These are phyloP conservation scores for Trichosporon coremiiforme DNA, from an alignment of 1,284 basidiomycete genomes.

Conservation along the genomic window DNA sequence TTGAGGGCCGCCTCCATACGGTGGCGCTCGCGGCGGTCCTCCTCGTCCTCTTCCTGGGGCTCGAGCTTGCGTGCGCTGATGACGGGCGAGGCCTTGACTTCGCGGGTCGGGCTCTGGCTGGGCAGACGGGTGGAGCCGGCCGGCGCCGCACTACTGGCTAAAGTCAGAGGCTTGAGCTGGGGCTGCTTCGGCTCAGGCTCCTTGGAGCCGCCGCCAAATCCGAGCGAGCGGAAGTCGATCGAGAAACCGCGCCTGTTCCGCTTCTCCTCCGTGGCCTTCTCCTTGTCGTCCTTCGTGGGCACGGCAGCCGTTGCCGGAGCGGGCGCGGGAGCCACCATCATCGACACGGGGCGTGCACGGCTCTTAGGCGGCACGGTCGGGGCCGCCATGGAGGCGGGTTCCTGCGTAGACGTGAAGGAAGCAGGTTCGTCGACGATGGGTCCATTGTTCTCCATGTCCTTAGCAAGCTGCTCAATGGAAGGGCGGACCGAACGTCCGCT, in stretches of 20 bases:
- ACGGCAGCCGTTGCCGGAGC: not conserved
- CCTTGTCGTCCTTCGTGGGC: constrained; percentile 14
- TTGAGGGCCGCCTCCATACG: constrained; percentile 84
- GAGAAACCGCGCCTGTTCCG: constrained; percentile 52
- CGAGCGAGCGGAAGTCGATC: constrained; percentile 52
- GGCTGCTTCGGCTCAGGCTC: constrained; percentile 35
- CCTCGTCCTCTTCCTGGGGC: constrained; percentile 81
- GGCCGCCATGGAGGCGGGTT: not conserved
- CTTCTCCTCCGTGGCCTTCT: constrained; percentile 34
- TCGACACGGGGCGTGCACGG: constrained; percentile 16
- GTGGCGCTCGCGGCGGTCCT: constrained; percentile 79
- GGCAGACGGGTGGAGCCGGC: constrained; percentile 17
- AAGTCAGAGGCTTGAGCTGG: constrained; percentile 41
- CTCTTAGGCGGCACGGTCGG: constrained; percentile 11
- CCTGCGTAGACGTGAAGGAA: not conserved
- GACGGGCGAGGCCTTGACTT: constrained; percentile 53
- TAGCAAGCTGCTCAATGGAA: constrained; percentile 23
- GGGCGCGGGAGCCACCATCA: not conserved
- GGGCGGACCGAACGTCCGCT: constrained; percentile 15
- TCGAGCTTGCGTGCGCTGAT: constrained; percentile 45
- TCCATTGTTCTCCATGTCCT: constrained; percentile 27
- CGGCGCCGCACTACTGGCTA: constrained; percentile 31
- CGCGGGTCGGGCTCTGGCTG: constrained; percentile 10
- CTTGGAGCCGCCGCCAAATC: constrained; percentile 47
- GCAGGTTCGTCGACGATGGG: not conserved